Conservation (phyloP, 108 stramenopile genomes). For the Cyclotella choctawhatcheeana region DNA sequence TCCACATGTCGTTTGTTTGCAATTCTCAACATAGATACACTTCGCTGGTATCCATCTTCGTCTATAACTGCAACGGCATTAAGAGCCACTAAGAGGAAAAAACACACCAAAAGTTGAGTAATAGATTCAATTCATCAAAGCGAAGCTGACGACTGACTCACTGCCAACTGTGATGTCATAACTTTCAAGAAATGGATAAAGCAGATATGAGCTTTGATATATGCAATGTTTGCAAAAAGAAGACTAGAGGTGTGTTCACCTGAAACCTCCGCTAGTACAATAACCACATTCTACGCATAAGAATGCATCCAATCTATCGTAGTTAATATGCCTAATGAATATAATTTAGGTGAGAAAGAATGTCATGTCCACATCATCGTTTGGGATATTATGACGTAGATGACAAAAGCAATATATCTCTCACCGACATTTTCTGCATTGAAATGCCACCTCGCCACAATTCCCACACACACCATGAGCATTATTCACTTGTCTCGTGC, state of each 20-base stretch:
- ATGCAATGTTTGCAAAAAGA: no score
- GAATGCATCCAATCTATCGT: slow-evolving; percentile 94
- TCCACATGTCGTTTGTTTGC: slow-evolving; percentile 49
- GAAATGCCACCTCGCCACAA: slow-evolving; percentile 96
- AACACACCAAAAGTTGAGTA: slow-evolving; percentile 25
- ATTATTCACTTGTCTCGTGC: slow-evolving; percentile 91
- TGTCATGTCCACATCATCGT: no score
- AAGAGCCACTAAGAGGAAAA: slow-evolving; percentile 78
- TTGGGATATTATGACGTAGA: no score
- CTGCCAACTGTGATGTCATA: slow-evolving; percentile 8
- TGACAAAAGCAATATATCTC: neutral
- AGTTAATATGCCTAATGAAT: slow-evolving; percentile 83
- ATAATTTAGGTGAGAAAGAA: no score
- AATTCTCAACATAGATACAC: slow-evolving; percentile 47
- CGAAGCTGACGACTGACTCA: neutral
- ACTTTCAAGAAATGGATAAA: neutral
- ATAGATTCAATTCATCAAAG: neutral
- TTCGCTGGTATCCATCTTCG: slow-evolving; percentile 59
- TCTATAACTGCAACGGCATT: slow-evolving; percentile 77
- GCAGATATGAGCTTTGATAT: no score
- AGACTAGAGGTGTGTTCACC: no score
- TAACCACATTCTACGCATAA: slow-evolving; percentile 97
- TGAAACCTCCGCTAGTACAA: slow-evolving; percentile 86
- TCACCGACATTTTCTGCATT: slow-evolving; percentile 89
- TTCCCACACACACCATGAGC: slow-evolving; percentile 94